Evolutionary conservation across 2,329 filamentous ascomycete genomes (phyloP), one percentile per base, ranked within the genome.

Genomic region (Paracamarosporium sp.): DNA sequence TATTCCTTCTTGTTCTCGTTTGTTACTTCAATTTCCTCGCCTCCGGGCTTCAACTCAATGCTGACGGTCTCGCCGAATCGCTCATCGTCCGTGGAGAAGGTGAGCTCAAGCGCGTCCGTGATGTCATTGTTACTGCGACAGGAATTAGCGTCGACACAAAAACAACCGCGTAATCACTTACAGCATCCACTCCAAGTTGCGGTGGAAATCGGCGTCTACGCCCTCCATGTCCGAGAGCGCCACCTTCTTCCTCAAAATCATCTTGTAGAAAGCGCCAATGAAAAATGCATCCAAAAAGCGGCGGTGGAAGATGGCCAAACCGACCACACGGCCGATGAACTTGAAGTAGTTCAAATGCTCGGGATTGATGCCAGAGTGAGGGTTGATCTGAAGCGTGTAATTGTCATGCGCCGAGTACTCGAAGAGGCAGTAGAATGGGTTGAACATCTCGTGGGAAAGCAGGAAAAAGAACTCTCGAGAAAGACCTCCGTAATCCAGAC

Each of bases 261-360:
- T 99, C 85, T 99, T 99, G 86, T 99, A 99, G 72, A 99, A 89
- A 28, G 95, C 95, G 47, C 95, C 95, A 74, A 99, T 98, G 79
- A 99, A 99, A 84, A 99, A 99, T 31, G 95, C 96, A 76, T 99
- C 95, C 63, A 99, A 82, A 85, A 99, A 99, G 50, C 95, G 89
- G 57, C 95, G 87, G 79, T 99, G 95, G 88, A 99, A 99, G 72
- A 99, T 99, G 60, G 95, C 94, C 67, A 99, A 80, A 59, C 95
- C 95, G 57, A 99, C 95, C 27, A 99, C 95, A 59, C 95, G 92
- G 47, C 95, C 95, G 72, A 99, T 99, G 75, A 99, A 99, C 79
- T 97, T 98, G 88, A 99, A 99, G 82, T 98, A 99, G 77, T 97
- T 98, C 71, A 99, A 83, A 86, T 99, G 95, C 80, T 99, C 95